Base-by-base conservation (phyloP, 83 land plant genomes). In the Isoetes engelmannii region DNA sequence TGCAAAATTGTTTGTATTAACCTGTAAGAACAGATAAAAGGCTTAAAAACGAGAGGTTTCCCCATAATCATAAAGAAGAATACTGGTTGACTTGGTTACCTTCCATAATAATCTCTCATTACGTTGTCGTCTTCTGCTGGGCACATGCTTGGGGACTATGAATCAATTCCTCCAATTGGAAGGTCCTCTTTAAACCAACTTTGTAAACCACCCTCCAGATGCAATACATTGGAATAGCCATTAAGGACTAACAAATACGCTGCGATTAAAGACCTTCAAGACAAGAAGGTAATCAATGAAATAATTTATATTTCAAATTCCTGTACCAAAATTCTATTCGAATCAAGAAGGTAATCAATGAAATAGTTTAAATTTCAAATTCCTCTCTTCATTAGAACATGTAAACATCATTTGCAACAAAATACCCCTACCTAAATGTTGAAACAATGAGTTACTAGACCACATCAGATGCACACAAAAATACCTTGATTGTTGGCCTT, bases 401-500 rank as follows among this genome's bases (percentile, higher is more conserved):
- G 20, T 60, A 19, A 6, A 59, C 6, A 6, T 59, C 18, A 49
- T 49, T 7, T 6, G 19, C 19, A 9, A 59, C 7, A 59, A 59
- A 13, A 19, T 5, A 37, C 6, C 45, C 13, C 18, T 20, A 72
- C 21, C 20, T 37, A 59, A 12, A 21, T 46, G 44, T 48, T 7
- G 7, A 47, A 21, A 10, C 28, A 37, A 15, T 58, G 63, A 43
- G 44, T 5, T 44, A 44, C 9, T 9, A 51, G 46, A 21, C n/a
- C 19, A 47, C 3, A 28, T 70, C 15, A 45, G 28, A 19, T 68
- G 37, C 59, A 28, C 42, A 55, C n/a, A n/a, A 37, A 64, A 45
- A 12, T 44, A 92, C 96, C 98, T 90, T 67, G 98, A 94, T 63
- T 94, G 98, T 75, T 85, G 88, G 5, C 98, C 98, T 71, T 94